These are phyloP conservation scores for Austropuccinia psidii DNA, from an alignment of 1,284 basidiomycete genomes.

Conservation along the genomic window DNA sequence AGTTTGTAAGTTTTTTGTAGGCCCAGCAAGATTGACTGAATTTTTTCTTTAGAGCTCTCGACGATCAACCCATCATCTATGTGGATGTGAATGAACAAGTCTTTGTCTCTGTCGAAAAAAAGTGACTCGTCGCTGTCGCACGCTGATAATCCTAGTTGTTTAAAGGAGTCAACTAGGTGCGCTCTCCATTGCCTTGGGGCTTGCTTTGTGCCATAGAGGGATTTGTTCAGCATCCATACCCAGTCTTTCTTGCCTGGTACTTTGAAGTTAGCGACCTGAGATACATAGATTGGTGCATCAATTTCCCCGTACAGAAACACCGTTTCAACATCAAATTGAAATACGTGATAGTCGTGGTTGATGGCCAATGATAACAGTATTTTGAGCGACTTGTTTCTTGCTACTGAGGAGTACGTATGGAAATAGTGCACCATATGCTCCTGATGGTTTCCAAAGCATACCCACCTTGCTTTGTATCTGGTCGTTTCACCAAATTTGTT, in stretches of 20 bases:
- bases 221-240: conserved; percentile 6
- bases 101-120: not conserved
- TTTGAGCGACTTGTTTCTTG: not conserved
- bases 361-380: not conserved
- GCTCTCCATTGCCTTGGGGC: not conserved
- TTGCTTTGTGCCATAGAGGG: conserved; percentile 5
- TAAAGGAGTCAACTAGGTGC: not conserved
- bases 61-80: not conserved
- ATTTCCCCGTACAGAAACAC: conserved; percentile 11
- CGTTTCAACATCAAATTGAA: conserved; percentile 7
- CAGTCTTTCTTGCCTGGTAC: not conserved
- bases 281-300: not conserved
- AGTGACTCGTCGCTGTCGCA: not conserved
- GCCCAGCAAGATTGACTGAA: not conserved
- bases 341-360: not conserved
- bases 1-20: not conserved
- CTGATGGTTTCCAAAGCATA: conserved; percentile 15
- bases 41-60: not conserved
- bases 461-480: not conserved
- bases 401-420: not conserved
- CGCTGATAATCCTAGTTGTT: not conserved
- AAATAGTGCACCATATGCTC: conserved; percentile 1
- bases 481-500: not conserved
- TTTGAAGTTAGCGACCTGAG: conserved; percentile 5
- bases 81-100: not conserved